phyloP scores from a whole-genome alignment of 73 alveolate genomes.

The Paramecium primaurelia region DNA sequence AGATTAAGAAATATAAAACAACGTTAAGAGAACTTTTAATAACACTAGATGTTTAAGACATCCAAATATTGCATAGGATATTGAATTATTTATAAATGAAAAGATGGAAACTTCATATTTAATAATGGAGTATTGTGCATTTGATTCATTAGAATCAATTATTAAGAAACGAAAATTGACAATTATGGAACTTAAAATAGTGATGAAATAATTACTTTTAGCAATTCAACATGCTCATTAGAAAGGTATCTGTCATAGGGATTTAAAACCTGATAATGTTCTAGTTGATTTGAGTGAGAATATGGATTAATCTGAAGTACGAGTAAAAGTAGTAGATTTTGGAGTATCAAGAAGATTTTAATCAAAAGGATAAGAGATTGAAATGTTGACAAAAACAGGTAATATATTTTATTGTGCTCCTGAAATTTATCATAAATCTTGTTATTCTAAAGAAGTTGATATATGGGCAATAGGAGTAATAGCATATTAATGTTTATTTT shows the following conservation, averaged over 20 bases:
- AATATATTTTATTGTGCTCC: slow-evolving; percentile 48
- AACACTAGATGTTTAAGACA: slow-evolving; percentile 49
- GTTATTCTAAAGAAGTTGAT: slow-evolving; percentile 19
- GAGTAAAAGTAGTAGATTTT: slow-evolving; percentile 25
- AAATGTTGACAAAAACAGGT: slow-evolving; percentile 39
- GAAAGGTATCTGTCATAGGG: slow-evolving; percentile 60
- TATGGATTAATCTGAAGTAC: background rate
- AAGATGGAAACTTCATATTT: slow-evolving; percentile 56
- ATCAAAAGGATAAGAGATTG: background rate
- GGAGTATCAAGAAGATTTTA: slow-evolving; percentile 22
- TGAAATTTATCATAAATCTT: slow-evolving; percentile 20
- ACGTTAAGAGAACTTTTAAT: slow-evolving; percentile 46
- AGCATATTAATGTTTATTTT: background rate
- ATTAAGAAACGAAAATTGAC: slow-evolving; percentile 36
- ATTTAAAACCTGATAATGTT: slow-evolving; percentile 60
- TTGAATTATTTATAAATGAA: slow-evolving; percentile 54
- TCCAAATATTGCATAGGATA: slow-evolving; percentile 33
- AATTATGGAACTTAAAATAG: background rate
- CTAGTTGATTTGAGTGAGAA: background rate
- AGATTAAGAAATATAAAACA: slow-evolving; percentile 44
- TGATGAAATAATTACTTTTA: slow-evolving; percentile 6
- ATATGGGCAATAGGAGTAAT: slow-evolving; percentile 40
- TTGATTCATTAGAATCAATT: slow-evolving; percentile 29
- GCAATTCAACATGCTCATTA: slow-evolving; percentile 52
- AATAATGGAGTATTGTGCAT: slow-evolving; percentile 62